Base-by-base conservation (phyloP, 805 yeast species). In the Monosporozyma siamensis region DNA sequence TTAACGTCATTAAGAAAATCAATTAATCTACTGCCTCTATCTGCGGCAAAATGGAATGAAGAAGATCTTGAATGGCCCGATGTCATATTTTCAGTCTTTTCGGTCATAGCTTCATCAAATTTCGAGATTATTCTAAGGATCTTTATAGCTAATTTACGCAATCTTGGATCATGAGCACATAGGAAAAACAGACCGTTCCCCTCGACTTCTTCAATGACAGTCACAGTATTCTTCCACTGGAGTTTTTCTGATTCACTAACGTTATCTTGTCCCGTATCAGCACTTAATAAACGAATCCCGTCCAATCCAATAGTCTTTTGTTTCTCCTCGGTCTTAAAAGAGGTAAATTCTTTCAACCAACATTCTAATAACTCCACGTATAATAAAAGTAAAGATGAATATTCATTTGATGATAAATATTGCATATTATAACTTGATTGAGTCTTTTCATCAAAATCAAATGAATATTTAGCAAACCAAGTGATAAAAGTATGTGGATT, bases 151-250 rank as follows among this genome's bases (percentile, higher is more conserved):
- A 80, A 64, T 45, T 77, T 78, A 42, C 99, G 69, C 10, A 86
- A 74, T 20, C 74, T 69, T 34, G 82, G 71, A 56, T 88, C 95
- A 51, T 88, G 94, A 1, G 95, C 85, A 53, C 95, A 85, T 18
- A 92, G 66, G 55, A 94, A 90, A 54, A 86, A 92, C 24, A 92
- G 64, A 0, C 96, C 99, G 56, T 89, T 86, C 0, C 98, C 97
- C 62, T 92, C 98, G 8, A 90, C 85, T 48, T 90, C 97, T 61
- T 92, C 97, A 38, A 92, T 80, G 0, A 84, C 82, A 0, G 95
- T 82, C 48, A 86, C 78, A 14, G 87, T 78, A 38, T 78, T 78
- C 50, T 84, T 85, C 73, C 86, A 70, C 55, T 84, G 90, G 29
- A 84, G 60, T 44, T 79, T 84, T 48, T 82, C 88, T 6, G 71